These are phyloP conservation scores for Cardiospermum halicacabum DNA, from an alignment of 345 rosid genomes.

Conservation along the genomic window DNA sequence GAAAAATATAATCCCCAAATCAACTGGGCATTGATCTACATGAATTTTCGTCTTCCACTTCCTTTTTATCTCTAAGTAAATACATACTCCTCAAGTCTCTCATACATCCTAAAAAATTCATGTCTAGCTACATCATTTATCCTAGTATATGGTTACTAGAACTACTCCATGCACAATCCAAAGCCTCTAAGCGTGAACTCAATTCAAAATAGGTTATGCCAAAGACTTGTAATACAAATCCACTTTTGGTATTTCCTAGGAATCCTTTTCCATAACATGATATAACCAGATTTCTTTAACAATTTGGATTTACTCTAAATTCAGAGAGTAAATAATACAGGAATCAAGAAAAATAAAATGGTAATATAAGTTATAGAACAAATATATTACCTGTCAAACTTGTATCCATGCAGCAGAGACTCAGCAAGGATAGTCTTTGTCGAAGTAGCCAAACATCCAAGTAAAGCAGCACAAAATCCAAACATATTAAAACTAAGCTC, in stretches of 20 bases:
- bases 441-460: slow-evolving; percentile 99
- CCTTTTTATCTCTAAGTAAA: too few relatives aligned
- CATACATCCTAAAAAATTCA: too few relatives aligned
- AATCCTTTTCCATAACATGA: background rate
- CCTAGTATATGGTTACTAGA: too few relatives aligned
- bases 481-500: slow-evolving; percentile 94
- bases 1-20: too few relatives aligned
- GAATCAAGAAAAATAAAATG: background rate
- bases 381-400: slow-evolving; percentile 80
- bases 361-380: background rate
- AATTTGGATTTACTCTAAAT: background rate
- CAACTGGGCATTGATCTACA: too few relatives aligned
- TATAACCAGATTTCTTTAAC: background rate
- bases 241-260: background rate
- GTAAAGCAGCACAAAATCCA: slow-evolving; percentile 94
- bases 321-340: background rate
- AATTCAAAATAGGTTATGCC: slow-evolving; percentile 1
- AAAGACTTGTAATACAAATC: background rate
- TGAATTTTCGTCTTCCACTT: too few relatives aligned
- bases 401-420: slow-evolving; percentile 93
- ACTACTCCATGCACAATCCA: too few relatives aligned
- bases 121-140: too few relatives aligned
- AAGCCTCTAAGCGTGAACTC: too few relatives aligned
- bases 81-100: too few relatives aligned
- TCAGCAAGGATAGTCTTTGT: slow-evolving; percentile 99